phyloP scores from a whole-genome alignment of 78 protist species.

The Dictyostelium purpureum region DNA sequence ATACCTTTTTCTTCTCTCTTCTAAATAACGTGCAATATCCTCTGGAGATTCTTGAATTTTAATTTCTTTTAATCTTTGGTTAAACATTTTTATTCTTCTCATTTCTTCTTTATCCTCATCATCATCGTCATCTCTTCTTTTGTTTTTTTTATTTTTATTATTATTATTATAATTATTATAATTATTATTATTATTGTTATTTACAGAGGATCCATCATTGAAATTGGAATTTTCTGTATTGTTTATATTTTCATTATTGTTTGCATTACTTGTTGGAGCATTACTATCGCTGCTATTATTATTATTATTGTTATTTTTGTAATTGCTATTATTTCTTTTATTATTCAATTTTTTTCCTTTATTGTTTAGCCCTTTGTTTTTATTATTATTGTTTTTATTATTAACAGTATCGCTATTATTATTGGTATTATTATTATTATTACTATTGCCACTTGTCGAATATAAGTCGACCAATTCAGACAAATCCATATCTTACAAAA shows the following conservation, averaged over 20 bases:
- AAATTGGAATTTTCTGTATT: not conserved
- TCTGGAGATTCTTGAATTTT: conserved; percentile 64
- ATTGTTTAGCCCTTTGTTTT: not conserved
- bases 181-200: conserved; percentile 31
- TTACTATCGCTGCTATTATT: not conserved
- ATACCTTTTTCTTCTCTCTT: conserved; percentile 61
- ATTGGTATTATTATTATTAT: not conserved
- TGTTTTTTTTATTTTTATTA: not conserved
- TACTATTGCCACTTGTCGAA: not conserved
- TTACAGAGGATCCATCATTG: not conserved
- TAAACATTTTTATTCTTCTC: conserved; percentile 49
- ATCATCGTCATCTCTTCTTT: conserved; percentile 10
- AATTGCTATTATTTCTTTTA: not conserved
- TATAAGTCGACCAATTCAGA: conserved; percentile 24
- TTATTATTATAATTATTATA: not conserved
- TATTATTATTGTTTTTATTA: conserved; percentile 13
- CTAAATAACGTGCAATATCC: conserved; percentile 69
- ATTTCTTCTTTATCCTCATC: conserved; percentile 47
- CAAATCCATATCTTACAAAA: conserved; percentile 13
- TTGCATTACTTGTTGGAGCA: not conserved
- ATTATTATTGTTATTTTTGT: not conserved
- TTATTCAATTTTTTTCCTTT: not conserved
- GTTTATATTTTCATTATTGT: not conserved
- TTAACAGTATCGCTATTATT: not conserved
- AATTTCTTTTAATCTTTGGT: conserved; percentile 45